A percentile compares a stretch with the other conserved stretches of the same genome.
Evolutionary conservation across 352 stramenopile species (phyloP).

Genomic region (Thalassiosira hispida): DNA sequence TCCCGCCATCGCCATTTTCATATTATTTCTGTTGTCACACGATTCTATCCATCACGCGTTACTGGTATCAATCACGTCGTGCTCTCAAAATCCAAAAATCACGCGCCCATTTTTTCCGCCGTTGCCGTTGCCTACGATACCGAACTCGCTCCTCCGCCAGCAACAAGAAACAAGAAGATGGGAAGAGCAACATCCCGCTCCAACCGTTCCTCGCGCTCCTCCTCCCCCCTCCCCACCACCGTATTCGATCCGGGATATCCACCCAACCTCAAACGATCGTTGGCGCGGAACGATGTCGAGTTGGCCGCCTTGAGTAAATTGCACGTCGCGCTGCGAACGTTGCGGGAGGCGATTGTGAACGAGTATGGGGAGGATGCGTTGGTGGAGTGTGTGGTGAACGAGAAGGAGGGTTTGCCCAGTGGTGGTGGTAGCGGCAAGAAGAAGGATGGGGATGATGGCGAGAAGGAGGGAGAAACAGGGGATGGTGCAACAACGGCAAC

Average conservation of each 20-base stretch:
- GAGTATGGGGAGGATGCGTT: constrained; percentile 65
- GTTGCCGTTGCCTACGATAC: neutral
- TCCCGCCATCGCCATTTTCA: too few species aligned
- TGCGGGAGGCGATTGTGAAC: constrained; percentile 52
- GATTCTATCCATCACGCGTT: too few species aligned
- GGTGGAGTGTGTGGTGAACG: constrained; percentile 40
- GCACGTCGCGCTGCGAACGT: constrained; percentile 51
- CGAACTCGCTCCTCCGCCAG: neutral
- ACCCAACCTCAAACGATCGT: constrained; percentile 62
- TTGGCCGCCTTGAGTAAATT: constrained; percentile 65
- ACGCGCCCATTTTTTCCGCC: neutral
- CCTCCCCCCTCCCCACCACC: constrained; percentile 1
- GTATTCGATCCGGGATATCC: constrained; percentile 44
- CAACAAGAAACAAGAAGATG: neutral
- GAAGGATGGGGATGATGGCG: neutral
- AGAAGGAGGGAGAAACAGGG: neutral
- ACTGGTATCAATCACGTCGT: too few species aligned
- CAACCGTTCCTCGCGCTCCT: neutral
- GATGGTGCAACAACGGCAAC: neutral
- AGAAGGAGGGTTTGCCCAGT: neutral
- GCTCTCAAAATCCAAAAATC: too few species aligned
- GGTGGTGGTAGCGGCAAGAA: neutral
- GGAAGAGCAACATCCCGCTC: neutral
- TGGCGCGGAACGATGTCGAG: constrained; percentile 76
- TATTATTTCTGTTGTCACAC: too few species aligned